These are phyloP conservation scores for Pseudogymnoascus sp. DNA, from an alignment of 2,329 filamentous ascomycete genomes.

Conservation along the genomic window DNA sequence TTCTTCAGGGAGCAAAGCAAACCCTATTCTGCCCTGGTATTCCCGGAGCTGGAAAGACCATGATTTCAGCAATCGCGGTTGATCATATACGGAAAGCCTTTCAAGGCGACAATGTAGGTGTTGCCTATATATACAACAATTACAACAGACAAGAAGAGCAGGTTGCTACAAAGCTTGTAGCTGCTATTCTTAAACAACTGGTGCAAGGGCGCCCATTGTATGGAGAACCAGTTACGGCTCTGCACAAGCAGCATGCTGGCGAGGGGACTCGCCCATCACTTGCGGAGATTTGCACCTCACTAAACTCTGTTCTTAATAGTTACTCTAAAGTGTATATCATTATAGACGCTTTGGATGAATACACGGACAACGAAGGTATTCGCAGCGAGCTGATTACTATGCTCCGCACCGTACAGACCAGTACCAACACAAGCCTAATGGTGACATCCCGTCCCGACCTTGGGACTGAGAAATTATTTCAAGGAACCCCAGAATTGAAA, in stretches of 20 bases:
- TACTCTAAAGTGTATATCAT: conserved; percentile 17
- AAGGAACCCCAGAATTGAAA: conserved; percentile 16
- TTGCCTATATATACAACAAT: conserved; percentile 33
- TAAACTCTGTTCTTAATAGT: conserved; percentile 13
- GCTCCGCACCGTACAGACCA: background rate
- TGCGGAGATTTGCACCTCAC: conserved; percentile 13
- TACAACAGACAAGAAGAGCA: conserved; percentile 26
- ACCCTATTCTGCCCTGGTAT: conserved; percentile 13
- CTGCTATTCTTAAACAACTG: conserved; percentile 25
- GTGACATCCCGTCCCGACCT: conserved; percentile 31
- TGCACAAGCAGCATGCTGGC: background rate
- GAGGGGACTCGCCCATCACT: background rate
- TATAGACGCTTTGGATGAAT: conserved; percentile 20
- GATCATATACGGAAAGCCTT: background rate
- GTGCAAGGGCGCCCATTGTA: conserved; percentile 8
- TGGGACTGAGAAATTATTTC: conserved; percentile 49
- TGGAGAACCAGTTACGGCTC: background rate
- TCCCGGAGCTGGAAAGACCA: background rate
- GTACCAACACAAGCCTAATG: background rate
- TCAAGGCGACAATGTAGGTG: conserved; percentile 14
- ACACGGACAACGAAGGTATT: background rate
- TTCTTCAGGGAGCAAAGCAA: background rate
- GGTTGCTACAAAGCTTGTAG: conserved; percentile 15
- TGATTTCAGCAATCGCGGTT: background rate
- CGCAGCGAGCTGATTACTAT: background rate